Base-by-base conservation (phyloP, 139 green algal species). In the Gonium pectorale region DNA sequence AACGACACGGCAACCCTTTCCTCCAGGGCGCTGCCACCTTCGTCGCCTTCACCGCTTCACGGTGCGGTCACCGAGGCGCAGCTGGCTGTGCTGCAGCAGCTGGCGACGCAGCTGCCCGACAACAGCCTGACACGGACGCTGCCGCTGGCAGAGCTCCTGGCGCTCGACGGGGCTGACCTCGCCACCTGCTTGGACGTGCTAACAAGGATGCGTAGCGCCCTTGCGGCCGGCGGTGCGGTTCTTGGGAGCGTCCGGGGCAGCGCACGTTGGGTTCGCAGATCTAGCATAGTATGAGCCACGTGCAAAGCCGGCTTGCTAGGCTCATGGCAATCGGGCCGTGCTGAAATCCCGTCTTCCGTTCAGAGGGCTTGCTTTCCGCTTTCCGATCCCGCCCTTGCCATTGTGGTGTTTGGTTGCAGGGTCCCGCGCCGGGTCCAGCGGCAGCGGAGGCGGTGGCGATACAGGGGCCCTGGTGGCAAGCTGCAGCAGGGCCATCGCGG, bases 71-170 rank as follows among this genome's bases (percentile, higher is more conserved):
- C 41, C 13, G 46, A 67, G 64, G 67, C 77, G 64, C 79, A 85
- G 79, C 79, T 85, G 64, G 35, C 52, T 33, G 60, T 85, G 79
- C 79, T 85, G 46, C 41, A 85, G 64, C 64, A 85, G 79, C 64
- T 85, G 64, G 64, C 38, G 35, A 8, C 46, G 31, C 64, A 67
- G 49, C 63, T 85, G 79, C 78, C 64, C 33, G 13, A 46, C 62
- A 46, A 31, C 5, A 43, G 2, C 0, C 59, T 85, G 79, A 46
- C 79, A 24, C 46, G 26, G 19, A 64, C 24, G 17, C 64, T 85
- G 79, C 79, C 79, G 63, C 66, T 85, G 79, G 46, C 46, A 19
- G 79, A 85, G 79, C 79, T 85, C 27, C 19, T 54, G 46, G 64
- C 46, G 26, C 64, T 85, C 64, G 64, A 75, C 79, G 13, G 17